A percentile compares a stretch with the other conserved stretches of the same genome.
phyloP scores from a whole-genome alignment of 805 yeast genomes.

The Schwanniomyces sp. region DNA sequence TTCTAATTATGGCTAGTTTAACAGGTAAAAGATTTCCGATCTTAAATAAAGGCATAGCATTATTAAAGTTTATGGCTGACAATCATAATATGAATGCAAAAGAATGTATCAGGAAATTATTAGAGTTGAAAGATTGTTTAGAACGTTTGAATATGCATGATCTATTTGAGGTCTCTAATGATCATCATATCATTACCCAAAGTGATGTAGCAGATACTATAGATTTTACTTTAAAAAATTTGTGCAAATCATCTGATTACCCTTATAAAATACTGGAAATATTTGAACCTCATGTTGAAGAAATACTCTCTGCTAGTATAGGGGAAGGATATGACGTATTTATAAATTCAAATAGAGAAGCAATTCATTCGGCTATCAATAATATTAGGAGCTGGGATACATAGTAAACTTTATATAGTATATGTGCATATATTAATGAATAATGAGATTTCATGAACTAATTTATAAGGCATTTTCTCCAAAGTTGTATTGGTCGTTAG shows the following conservation, averaged over 20 bases:
- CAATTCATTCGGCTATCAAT: conserved; percentile 18
- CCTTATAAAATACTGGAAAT: not conserved
- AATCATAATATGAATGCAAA: conserved; percentile 35
- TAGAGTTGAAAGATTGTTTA: conserved; percentile 22
- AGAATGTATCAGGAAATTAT: conserved; percentile 27
- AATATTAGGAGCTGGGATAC: conserved; percentile 28
- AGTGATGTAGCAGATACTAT: not conserved
- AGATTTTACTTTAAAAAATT: not conserved
- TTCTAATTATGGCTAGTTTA: conserved; percentile 26
- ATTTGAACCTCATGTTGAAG: not conserved
- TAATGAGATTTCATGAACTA: not conserved
- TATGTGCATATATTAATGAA: not conserved
- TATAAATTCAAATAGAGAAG: not conserved
- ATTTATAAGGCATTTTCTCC: not conserved
- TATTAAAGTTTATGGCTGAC: conserved; percentile 34
- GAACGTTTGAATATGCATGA: not conserved
- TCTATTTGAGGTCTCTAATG: not conserved
- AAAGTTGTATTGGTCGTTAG: conserved; percentile 23
- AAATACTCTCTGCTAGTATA: not conserved
- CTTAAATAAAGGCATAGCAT: conserved; percentile 26
- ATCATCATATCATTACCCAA: not conserved
- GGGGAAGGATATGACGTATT: not conserved
- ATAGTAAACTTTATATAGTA: not conserved
- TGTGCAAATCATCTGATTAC: not conserved
- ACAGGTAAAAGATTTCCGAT: conserved; percentile 15